Evolutionary conservation across 2,329 filamentous ascomycete species (phyloP), one percentile per base, ranked within the genome.

Genomic region (Aspergillus novoparasiticus): DNA sequence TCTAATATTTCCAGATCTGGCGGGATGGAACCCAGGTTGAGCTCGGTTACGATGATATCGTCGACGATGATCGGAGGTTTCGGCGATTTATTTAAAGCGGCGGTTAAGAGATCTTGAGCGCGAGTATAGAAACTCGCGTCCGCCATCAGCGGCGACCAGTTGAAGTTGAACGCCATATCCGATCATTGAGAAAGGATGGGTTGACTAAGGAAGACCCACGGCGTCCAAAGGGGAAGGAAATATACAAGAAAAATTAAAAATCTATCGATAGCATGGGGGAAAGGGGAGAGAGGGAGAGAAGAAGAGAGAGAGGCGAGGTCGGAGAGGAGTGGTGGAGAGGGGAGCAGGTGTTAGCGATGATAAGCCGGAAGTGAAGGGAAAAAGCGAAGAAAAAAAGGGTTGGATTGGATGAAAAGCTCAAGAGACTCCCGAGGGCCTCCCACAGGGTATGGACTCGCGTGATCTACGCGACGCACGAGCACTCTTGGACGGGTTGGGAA

Each of bases 161-260:
- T 98, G 91, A 99, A 99, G 85, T 98, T 98, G 91, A 99, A 99
- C 72, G 95, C 95, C 95, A 99, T 99, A 81, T 67, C 71, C 66
- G 69, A 53, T 71, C 72, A 76, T 76, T 68, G 71, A 72, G 69
- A 68, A 66, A 46, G 50, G 51, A 62, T 53, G 63, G 59, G 30
- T 53, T 65, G 48, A 57, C 30, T 62, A 50, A 60, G 45, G 55
- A 45, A 46, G 58, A 56, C 48, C 59, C 30, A 54, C 19, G 59
- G 56, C 55, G 60, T 60, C 46, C 58, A 54, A 48, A 39, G 45
- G 51, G 34, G 43, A 59, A 50, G 36, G 53, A 39, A 43, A 32
- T 21, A 26, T 36, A 36, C 55, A 59, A 51, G 14, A 59, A 51
- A 53, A 59, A 51, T 58, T 26, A 30, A 59, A 59, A 60, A n/a